Percentiles rank a stretch among this genome's conserved stretches.
These are phyloP conservation scores for Tricholoma bakamatsutake DNA, from an alignment of 768 basidiomycete genomes.

Conservation along the genomic window DNA sequence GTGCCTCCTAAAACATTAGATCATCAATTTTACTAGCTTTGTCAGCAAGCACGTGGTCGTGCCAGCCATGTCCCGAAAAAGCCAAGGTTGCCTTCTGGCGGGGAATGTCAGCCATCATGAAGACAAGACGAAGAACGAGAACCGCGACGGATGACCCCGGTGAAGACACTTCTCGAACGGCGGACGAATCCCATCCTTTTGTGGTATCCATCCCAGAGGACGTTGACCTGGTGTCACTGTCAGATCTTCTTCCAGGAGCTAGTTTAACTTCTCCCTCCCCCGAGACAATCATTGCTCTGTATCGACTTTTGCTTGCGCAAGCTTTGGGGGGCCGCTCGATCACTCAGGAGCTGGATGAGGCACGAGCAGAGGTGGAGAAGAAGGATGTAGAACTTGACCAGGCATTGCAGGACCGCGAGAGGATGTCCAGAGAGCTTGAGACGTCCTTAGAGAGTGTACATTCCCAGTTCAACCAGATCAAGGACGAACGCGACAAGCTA, in stretches of 20 bases:
- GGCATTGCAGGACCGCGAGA: conserved; percentile 74
- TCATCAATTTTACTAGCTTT: too few relatives aligned
- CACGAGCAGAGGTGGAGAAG: conserved; percentile 58
- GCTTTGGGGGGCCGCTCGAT: conserved; percentile 47
- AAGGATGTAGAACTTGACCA: conserved; percentile 85
- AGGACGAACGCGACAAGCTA: conserved; percentile 61
- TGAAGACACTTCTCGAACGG: conserved; percentile 22
- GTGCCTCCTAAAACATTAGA: too few relatives aligned
- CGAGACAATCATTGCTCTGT: conserved; percentile 57
- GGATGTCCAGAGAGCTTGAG: conserved; percentile 51
- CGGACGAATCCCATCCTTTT: conserved; percentile 31
- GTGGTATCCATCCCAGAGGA: conserved; percentile 56
- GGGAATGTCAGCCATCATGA: conserved; percentile 35
- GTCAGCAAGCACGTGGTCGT: conserved; percentile 14
- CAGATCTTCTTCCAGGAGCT: conserved; percentile 55
- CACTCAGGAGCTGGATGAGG: conserved; percentile 63
- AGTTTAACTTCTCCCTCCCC: conserved; percentile 50
- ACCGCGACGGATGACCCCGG: conserved; percentile 35
- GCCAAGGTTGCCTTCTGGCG: conserved; percentile 29
- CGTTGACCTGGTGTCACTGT: conserved; percentile 56
- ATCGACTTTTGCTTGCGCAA: conserved; percentile 56
- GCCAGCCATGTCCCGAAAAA: too few relatives aligned
- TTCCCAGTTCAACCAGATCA: conserved; percentile 49
- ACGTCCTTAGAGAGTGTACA: conserved; percentile 42
- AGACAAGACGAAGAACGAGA: conserved; percentile 62